phyloP scores from a whole-genome alignment of 805 yeast species.

The Saccharomyces paradoxus region DNA sequence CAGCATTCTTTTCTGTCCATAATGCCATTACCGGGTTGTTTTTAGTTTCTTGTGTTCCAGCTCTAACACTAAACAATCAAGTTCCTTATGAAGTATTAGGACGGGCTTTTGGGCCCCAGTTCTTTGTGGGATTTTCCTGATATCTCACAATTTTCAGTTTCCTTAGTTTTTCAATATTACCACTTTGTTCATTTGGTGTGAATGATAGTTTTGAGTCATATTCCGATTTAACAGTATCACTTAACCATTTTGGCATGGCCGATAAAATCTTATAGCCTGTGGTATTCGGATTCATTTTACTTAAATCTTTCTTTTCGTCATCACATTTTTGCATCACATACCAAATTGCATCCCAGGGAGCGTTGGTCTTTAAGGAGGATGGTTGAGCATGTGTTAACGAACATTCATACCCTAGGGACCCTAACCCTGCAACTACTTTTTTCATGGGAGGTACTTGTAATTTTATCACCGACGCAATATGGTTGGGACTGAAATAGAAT shows the following conservation, averaged over 20 bases:
- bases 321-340: slow-evolving; percentile 56
- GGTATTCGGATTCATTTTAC: slow-evolving; percentile 40
- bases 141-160: slow-evolving; percentile 75
- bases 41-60: not conserved
- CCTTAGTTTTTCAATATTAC: slow-evolving; percentile 51
- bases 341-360: slow-evolving; percentile 77
- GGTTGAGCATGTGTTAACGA: slow-evolving; percentile 86
- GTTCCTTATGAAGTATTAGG: slow-evolving; percentile 33
- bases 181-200: slow-evolving; percentile 51
- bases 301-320: slow-evolving; percentile 36
- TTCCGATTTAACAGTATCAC: slow-evolving; percentile 3
- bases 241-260: slow-evolving; percentile 25
- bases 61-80: not conserved
- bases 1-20: not conserved
- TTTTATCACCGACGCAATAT: slow-evolving; percentile 64
- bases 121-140: slow-evolving; percentile 86
- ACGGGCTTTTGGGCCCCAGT: slow-evolving; percentile 96
- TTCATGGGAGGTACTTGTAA: slow-evolving; percentile 78
- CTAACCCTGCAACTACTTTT: slow-evolving; percentile 65
- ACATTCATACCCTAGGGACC: slow-evolving; percentile 73
- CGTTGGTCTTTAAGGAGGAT: slow-evolving; percentile 81
- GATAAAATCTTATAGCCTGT: slow-evolving; percentile 53
- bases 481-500: slow-evolving; percentile 78
- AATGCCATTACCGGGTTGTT: not conserved
- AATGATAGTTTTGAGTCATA: slow-evolving; percentile 37